phyloP scores from a whole-genome alignment of 2,329 filamentous ascomycete genomes.

The Mariannaea sp. region DNA sequence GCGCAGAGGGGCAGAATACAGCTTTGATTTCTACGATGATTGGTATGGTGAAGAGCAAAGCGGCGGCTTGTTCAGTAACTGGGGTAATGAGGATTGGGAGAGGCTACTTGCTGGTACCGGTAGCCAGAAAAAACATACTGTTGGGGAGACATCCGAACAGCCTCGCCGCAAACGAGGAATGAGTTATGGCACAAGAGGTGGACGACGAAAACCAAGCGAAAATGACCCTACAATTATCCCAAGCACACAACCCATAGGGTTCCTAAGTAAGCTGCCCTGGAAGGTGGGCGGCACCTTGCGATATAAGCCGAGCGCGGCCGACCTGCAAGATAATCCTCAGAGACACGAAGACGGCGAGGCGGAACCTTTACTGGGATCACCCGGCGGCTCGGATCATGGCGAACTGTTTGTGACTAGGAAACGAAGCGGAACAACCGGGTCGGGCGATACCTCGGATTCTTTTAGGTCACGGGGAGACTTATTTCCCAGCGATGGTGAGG shows the following conservation, averaged over 20 bases:
- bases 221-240: constrained; percentile 90
- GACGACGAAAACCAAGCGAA: constrained; percentile 54
- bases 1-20: constrained; percentile 73
- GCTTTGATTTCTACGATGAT: constrained; percentile 97
- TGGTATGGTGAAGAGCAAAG: constrained; percentile 72
- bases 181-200: constrained; percentile 80
- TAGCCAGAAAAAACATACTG: constrained; percentile 45
- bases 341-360: constrained; percentile 59
- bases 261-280: constrained; percentile 82
- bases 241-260: constrained; percentile 82
- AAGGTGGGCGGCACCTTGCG: constrained; percentile 79
- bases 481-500: constrained; percentile 83
- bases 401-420: constrained; percentile 47
- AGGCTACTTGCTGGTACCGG: constrained; percentile 75
- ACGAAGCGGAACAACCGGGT: constrained; percentile 79
- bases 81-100: constrained; percentile 86
- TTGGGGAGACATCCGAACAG: constrained; percentile 56
- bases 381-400: constrained; percentile 40
- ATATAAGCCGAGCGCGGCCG: constrained; percentile 89
- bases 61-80: constrained; percentile 69
- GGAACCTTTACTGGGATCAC: constrained; percentile 67
- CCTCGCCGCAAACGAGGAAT: constrained; percentile 78
- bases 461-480: constrained; percentile 86
- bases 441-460: constrained; percentile 82
- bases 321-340: constrained; percentile 84